Conservation (phyloP, 768 basidiomycete genomes). For the Floccularia luteovirens region DNA sequence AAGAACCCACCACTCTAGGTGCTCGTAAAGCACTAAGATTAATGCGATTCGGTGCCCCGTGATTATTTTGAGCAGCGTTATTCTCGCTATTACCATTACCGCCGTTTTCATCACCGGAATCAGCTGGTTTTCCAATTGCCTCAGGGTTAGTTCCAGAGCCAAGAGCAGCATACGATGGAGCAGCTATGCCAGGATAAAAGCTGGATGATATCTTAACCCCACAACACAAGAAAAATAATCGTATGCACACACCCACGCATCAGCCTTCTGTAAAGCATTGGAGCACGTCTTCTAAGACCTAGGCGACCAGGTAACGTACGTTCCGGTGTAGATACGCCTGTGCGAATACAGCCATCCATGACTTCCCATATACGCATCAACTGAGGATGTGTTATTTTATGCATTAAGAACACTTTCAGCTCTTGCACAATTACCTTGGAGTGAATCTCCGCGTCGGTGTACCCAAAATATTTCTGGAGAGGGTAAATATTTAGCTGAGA, state of each 20-base stretch:
- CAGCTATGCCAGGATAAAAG: constrained; percentile 41
- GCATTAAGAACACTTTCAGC: too few species aligned
- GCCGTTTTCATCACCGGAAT: constrained; percentile 3
- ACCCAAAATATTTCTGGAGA: constrained; percentile 53
- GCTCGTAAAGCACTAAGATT: constrained; percentile 13
- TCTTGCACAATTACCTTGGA: constrained; percentile 44
- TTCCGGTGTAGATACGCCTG: constrained; percentile 77
- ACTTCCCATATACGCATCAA: constrained; percentile 77
- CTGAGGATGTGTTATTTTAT: background rate
- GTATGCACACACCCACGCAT: constrained; percentile 66
- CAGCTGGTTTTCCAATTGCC: constrained; percentile 10
- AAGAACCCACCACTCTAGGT: constrained; percentile 58
- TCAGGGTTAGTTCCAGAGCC: constrained; percentile 15
- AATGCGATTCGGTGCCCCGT: background rate
- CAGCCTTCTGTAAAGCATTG: constrained; percentile 80
- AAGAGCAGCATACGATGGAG: constrained; percentile 22
- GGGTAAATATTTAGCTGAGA: background rate
- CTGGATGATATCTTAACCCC: constrained; percentile 12
- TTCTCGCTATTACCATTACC: constrained; percentile 4
- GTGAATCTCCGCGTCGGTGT: constrained; percentile 68
- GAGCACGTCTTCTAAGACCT: constrained; percentile 72
- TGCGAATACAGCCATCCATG: constrained; percentile 88
- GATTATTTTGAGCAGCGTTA: constrained; percentile 1
- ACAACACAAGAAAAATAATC: background rate
- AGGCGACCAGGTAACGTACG: constrained; percentile 83